Conservation (phyloP, 345 rosid species). For the Salix suchowensis region DNA sequence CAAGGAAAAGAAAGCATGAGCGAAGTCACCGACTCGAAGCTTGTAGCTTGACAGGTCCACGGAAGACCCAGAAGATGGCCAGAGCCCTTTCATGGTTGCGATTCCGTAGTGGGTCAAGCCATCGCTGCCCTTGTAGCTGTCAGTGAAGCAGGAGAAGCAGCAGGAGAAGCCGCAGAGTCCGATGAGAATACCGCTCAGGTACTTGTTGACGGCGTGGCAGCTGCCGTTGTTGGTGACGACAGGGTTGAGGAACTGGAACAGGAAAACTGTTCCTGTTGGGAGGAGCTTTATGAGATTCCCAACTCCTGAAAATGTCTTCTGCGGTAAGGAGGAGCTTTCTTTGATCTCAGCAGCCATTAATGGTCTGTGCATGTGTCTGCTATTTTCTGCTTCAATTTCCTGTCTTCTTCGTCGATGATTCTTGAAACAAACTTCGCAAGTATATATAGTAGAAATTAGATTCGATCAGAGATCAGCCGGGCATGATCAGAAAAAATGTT, state of each 20-base stretch:
- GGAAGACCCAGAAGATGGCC: slow-evolving; percentile 40
- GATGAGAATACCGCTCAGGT: slow-evolving; percentile 48
- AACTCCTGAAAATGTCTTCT: slow-evolving; percentile 44
- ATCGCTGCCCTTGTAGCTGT: slow-evolving; percentile 50
- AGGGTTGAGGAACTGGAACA: slow-evolving; percentile 80
- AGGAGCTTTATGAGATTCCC: slow-evolving; percentile 79
- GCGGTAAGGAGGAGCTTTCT: slow-evolving; percentile 21
- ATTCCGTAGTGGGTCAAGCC: slow-evolving; percentile 55
- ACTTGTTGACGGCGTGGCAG: slow-evolving; percentile 50
- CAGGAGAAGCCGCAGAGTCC: slow-evolving; percentile 63
- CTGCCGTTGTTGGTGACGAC: slow-evolving; percentile 62
- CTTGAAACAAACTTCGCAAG: not conserved
- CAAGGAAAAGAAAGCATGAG: slow-evolving; percentile 50
- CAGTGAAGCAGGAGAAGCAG: slow-evolving; percentile 65
- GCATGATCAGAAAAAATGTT: not conserved
- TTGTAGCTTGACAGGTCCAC: slow-evolving; percentile 46
- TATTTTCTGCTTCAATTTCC: not conserved
- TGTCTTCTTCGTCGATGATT: not conserved
- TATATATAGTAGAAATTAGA: slow-evolving; percentile 5
- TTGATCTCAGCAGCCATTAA: not conserved
- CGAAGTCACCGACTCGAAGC: slow-evolving; percentile 55
- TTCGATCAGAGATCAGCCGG: not conserved
- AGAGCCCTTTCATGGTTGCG: slow-evolving; percentile 54
- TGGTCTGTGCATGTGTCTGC: not conserved
- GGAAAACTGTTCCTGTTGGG: slow-evolving; percentile 82